Evolutionary conservation across 768 basidiomycete species (phyloP), one percentile per base, ranked within the genome.

Genomic region (Phaeotremella skinneri): DNA sequence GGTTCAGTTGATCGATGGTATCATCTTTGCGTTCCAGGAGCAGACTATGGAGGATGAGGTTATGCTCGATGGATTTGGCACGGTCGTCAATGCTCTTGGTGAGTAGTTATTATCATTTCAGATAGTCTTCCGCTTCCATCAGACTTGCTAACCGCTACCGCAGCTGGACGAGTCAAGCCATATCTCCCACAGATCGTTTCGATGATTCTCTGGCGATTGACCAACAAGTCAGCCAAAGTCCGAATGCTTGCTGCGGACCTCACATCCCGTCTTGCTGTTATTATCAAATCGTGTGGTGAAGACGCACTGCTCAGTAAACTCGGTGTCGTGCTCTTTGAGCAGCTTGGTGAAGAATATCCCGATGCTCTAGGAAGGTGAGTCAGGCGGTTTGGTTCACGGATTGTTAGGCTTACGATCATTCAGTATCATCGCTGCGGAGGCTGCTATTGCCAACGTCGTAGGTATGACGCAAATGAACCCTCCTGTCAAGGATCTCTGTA

Each of bases 401-500:
- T 20, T 52, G 6, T 23, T 25, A 20, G 11, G n/a, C 23, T 34
- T 27, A 27, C 17, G 58, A 61, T 55, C 45, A 25, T 26, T 55
- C 75, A 97, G 94, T 81, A 94, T 99, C 78, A 99, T 98, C 77
- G 93, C 94, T 49, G 96, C 96, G 43, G 91, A 92, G 72, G 94
- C 91, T 63, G 96, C 96, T 49, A 98, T 99, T 70, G 96, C 96
- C 65, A 98, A 98, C 69, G 96, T 98, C 50, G 96, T 99, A 63
- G 96, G 96, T 79, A 99, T 98, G 96, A 96, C 96, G 9, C 91
- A 97, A 77, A 99, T 99, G 96, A 97, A 96, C 76, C 96, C 96
- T 14, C 96, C 96, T 0, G 93, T 99, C 26, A 99, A 99, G 78
- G 96, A 99, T 83, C 85, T 99, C 58, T 76, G 93, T 96, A 78